A percentile compares a stretch with the other conserved stretches of the same genome.
These are phyloP conservation scores for Fusarium sp. DNA, from an alignment of 2,329 filamentous ascomycete species.

Conservation along the genomic window DNA sequence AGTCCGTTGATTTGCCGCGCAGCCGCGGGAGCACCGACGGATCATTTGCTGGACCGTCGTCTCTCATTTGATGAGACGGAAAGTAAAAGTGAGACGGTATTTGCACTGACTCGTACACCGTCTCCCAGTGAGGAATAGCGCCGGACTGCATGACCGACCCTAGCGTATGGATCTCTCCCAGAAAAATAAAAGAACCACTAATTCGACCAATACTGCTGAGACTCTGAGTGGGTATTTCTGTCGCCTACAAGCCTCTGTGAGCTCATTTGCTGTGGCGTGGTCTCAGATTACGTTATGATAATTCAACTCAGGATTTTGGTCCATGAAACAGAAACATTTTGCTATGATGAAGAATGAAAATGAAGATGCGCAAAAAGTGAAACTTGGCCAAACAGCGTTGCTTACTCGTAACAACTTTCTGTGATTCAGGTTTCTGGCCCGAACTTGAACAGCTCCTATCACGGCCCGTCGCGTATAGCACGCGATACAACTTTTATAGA, in stretches of 20 bases:
- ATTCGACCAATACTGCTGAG: neutral
- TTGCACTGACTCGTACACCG: neutral
- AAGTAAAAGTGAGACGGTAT: neutral
- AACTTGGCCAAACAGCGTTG: neutral
- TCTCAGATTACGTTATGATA: conserved; percentile 5
- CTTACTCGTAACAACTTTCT: neutral
- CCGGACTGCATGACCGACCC: neutral
- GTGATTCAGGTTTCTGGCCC: neutral
- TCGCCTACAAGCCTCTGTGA: neutral
- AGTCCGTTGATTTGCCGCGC: neutral
- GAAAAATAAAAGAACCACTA: neutral
- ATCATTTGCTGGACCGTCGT: neutral
- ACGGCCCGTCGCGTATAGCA: neutral
- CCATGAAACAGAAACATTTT: neutral
- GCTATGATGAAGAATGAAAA: neutral
- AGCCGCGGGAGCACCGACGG: neutral
- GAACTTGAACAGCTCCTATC: neutral
- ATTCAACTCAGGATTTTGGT: neutral
- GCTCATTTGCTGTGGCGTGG: neutral
- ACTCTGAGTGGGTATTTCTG: neutral
- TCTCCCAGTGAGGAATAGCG: neutral
- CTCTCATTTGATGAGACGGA: neutral
- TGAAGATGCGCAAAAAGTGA: neutral
- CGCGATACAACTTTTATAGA: neutral
- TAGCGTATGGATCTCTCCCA: neutral